Evolutionary conservation across 768 basidiomycete species (phyloP).

Genomic region (Trametes sanguinea): DNA sequence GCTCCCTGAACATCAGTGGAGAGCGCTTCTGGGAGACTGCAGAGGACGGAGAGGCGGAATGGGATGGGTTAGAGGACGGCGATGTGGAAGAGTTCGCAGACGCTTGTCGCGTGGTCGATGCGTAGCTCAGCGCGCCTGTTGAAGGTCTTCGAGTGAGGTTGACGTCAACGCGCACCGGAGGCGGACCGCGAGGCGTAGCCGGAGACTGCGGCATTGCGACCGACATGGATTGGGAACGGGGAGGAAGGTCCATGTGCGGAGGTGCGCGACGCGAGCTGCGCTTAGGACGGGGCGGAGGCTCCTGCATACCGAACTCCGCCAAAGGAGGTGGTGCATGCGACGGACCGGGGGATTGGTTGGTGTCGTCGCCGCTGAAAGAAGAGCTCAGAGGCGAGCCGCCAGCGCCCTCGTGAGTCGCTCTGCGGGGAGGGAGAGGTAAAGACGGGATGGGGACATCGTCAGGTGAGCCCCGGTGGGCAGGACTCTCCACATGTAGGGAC

Average conservation of each 20-base stretch:
- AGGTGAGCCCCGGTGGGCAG: neutral
- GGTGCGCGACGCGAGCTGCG: constrained; percentile 27
- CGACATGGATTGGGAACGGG: constrained; percentile 21
- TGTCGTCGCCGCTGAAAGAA: constrained; percentile 49
- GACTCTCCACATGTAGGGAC: constrained; percentile 13
- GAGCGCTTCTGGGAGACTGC: constrained; percentile 28
- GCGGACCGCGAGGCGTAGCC: constrained; percentile 23
- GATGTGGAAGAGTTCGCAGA: constrained; percentile 17
- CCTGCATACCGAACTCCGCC: constrained; percentile 26
- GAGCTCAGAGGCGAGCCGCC: constrained; percentile 48
- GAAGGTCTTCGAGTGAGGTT: constrained; percentile 20
- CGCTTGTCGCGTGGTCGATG: constrained; percentile 29
- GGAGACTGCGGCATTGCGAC: constrained; percentile 25
- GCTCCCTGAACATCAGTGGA: constrained; percentile 50
- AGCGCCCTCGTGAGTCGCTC: constrained; percentile 13
- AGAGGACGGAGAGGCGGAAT: constrained; percentile 27
- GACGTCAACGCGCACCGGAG: constrained; percentile 18
- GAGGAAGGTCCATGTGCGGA: constrained; percentile 18
- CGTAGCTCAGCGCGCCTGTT: constrained; percentile 32
- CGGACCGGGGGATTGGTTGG: constrained; percentile 38
- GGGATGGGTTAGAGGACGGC: constrained; percentile 16
- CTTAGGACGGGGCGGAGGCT: constrained; percentile 29
- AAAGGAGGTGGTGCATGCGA: constrained; percentile 14
- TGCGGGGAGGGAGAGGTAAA: constrained; percentile 25
- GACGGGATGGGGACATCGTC: constrained; percentile 8